A percentile compares a stretch with the other conserved stretches of the same genome.
Evolutionary conservation across 2,329 filamentous ascomycete genomes (phyloP).

Genomic region (Epichloe uncinata): DNA sequence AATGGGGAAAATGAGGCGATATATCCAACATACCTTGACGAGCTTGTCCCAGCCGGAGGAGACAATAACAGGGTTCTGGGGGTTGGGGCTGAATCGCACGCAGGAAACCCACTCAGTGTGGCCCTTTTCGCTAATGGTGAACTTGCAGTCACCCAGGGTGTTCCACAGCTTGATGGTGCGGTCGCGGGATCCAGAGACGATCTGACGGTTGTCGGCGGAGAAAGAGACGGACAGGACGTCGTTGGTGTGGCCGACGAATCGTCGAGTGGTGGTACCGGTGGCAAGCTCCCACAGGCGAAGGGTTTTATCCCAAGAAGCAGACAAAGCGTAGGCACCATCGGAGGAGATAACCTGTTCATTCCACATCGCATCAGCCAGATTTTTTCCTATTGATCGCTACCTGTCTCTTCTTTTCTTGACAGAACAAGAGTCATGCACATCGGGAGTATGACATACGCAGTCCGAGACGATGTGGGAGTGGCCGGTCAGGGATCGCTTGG

Average conservation of each 20-base stretch:
- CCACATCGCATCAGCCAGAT: constrained; percentile 12
- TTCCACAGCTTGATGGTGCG: constrained; percentile 99
- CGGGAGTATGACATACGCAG: constrained; percentile 61
- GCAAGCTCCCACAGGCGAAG: constrained; percentile 98
- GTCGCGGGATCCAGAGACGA: constrained; percentile 97
- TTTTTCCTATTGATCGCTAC: constrained; percentile 2
- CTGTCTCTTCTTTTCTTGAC: not conserved
- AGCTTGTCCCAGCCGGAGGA: constrained; percentile 99
- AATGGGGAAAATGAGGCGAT: not conserved
- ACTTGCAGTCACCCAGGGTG: constrained; percentile 99
- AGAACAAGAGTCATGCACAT: not conserved
- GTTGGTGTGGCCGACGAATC: constrained; percentile 98
- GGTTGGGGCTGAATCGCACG: constrained; percentile 99
- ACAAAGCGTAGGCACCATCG: constrained; percentile 97
- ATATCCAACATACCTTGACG: constrained; percentile 72
- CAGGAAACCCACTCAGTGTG: constrained; percentile 99
- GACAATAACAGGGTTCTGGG: constrained; percentile 99
- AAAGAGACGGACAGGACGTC: constrained; percentile 99
- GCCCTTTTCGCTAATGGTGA: constrained; percentile 99
- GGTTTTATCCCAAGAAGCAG: constrained; percentile 99
- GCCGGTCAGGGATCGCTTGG: constrained; percentile 95
- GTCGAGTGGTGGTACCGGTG: constrained; percentile 91
- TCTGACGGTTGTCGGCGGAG: constrained; percentile 99
- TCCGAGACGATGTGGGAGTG: constrained; percentile 99
- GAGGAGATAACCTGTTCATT: constrained; percentile 81